Evolutionary conservation across 768 basidiomycete species (phyloP).

Genomic region (Lyophyllum shimeji): DNA sequence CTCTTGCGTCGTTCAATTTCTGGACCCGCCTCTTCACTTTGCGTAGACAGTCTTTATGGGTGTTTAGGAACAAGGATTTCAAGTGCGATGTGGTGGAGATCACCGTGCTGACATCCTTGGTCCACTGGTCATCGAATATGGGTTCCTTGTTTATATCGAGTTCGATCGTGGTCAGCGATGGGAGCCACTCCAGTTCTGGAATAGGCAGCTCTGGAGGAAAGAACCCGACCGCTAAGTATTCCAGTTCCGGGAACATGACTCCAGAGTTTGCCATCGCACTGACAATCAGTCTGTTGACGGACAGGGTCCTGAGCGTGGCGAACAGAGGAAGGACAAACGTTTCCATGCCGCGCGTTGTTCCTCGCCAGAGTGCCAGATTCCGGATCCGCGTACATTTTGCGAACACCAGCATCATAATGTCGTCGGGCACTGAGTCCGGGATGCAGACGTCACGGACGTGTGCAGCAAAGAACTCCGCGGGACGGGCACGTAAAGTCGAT

Average conservation of each 20-base stretch:
- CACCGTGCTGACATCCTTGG: not conserved
- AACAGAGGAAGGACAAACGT: not conserved
- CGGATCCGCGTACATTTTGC: not conserved
- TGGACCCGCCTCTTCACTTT: not conserved
- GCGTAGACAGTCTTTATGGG: not conserved
- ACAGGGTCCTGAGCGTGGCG: not conserved
- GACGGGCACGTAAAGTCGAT: not conserved
- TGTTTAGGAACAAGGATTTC: not conserved
- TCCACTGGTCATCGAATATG: not conserved
- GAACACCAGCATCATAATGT: not conserved
- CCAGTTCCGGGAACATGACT: not conserved
- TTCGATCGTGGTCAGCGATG: not conserved
- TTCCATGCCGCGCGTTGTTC: not conserved
- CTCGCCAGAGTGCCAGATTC: not conserved
- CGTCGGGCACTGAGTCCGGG: not conserved
- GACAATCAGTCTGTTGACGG: not conserved
- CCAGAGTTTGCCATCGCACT: not conserved
- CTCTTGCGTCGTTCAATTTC: not conserved
- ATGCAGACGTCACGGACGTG: not conserved
- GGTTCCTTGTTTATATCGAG: not conserved
- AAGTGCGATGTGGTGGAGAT: not conserved
- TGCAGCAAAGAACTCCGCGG: not conserved
- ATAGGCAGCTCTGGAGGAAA: not conserved
- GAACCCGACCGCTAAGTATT: not conserved
- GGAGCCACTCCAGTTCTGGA: not conserved